Conservation (phyloP, 306 rosid genomes). For the Sphenostylis stenocarpa region DNA sequence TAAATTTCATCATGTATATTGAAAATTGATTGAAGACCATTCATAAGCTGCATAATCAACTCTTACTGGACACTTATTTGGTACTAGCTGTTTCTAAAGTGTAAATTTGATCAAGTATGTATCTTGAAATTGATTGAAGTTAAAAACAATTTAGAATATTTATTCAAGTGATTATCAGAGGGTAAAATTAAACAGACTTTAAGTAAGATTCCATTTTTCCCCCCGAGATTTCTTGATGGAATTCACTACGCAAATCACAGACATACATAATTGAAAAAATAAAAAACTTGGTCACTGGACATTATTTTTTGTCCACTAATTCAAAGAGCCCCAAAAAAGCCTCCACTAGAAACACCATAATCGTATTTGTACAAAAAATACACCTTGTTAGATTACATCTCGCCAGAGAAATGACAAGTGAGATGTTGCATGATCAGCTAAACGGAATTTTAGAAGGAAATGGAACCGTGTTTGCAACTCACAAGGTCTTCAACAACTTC, state of each 20-base stretch:
- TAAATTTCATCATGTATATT: background rate
- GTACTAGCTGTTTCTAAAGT: no score
- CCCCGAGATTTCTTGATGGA: background rate
- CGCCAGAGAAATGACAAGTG: background rate
- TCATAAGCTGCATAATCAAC: no score
- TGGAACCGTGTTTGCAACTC: conserved; percentile 33
- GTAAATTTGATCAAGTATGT: no score
- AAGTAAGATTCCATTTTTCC: background rate
- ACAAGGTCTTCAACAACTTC: conserved; percentile 62
- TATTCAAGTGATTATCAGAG: no score
- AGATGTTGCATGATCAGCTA: conserved; percentile 9
- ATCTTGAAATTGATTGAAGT: no score
- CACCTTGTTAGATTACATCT: conserved; percentile 13
- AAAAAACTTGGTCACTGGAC: background rate
- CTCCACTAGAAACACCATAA: conserved; percentile 23
- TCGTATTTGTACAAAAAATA: conserved; percentile 56
- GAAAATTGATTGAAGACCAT: no score
- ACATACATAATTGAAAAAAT: background rate
- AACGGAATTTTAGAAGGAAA: conserved; percentile 23
- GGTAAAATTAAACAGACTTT: background rate
- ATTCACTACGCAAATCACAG: background rate
- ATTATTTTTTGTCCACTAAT: conserved; percentile 30
- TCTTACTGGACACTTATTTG: no score
- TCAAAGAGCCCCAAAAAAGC: background rate
- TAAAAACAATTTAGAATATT: no score